phyloP scores from a whole-genome alignment of 257 asterid genomes.

The Oldenlandia corymbosa region DNA sequence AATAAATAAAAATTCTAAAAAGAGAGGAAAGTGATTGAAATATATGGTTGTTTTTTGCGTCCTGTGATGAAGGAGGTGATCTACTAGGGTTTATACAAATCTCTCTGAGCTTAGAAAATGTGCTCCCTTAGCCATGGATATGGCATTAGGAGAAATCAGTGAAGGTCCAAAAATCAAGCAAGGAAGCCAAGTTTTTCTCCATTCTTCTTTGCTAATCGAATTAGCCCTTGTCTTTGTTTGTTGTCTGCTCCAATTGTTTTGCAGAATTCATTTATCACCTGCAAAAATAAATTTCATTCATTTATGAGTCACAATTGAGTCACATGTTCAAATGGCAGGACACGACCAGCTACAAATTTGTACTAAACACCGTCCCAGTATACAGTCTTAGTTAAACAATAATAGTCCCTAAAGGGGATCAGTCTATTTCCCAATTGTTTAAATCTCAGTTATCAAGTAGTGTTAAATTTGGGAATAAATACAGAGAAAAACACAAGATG shows the following conservation, averaged over 20 bases:
- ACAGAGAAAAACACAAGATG: too few relatives aligned
- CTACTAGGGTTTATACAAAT: constrained; percentile 17
- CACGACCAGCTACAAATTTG: too few relatives aligned
- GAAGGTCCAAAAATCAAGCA: constrained; percentile 39
- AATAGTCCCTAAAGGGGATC: too few relatives aligned
- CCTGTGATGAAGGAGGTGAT: neutral
- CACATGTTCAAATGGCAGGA: constrained; percentile 16
- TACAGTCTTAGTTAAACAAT: too few relatives aligned
- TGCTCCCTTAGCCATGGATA: neutral
- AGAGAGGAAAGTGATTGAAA: neutral
- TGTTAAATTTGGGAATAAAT: too few relatives aligned
- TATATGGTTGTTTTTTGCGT: constrained; percentile 8
- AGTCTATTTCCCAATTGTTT: too few relatives aligned
- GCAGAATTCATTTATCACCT: constrained; percentile 94
- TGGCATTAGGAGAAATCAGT: neutral
- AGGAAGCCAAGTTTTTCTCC: constrained; percentile 87
- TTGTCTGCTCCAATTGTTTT: constrained; percentile 89
- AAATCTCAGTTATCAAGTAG: too few relatives aligned
- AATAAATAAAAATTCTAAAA: too few relatives aligned
- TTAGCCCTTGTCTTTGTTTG: constrained; percentile 81
- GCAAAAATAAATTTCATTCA: constrained; percentile 6
- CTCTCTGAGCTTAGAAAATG: constrained; percentile 5
- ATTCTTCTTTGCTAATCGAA: constrained; percentile 85
- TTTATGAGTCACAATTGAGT: neutral
- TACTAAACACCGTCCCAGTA: too few relatives aligned